These are phyloP conservation scores for Xerocomus nothofagi DNA, from an alignment of 1,284 basidiomycete genomes.

Conservation along the genomic window DNA sequence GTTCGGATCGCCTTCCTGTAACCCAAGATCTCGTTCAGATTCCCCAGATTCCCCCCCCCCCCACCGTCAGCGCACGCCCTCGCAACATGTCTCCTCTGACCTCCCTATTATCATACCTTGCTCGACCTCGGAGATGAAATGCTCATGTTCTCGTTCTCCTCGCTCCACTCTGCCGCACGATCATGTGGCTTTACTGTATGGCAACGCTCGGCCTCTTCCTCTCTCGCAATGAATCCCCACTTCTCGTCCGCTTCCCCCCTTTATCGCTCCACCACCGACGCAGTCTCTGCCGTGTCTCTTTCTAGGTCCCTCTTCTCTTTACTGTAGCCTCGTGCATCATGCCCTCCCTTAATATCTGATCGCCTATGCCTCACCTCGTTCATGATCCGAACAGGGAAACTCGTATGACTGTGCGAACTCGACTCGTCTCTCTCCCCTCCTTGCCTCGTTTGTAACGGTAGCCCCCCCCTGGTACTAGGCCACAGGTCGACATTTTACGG, in stretches of 20 bases:
- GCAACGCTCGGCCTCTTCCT: slow-evolving; percentile 23
- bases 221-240: slow-evolving; percentile 27
- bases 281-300: too few species aligned
- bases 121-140: slow-evolving; percentile 37
- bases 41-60: slow-evolving; percentile 16
- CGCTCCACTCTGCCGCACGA: slow-evolving; percentile 30
- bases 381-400: slow-evolving; percentile 31
- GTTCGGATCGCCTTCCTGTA: slow-evolving; percentile 7
- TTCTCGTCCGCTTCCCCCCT: neutral
- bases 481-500: slow-evolving; percentile 13
- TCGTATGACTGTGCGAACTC: slow-evolving; percentile 32
- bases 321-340: slow-evolving; percentile 32
- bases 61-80: slow-evolving; percentile 18
- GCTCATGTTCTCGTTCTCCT: slow-evolving; percentile 33
- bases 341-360: slow-evolving; percentile 35
- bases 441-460: slow-evolving; percentile 12
- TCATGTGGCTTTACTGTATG: slow-evolving; percentile 21
- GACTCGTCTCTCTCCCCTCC: slow-evolving; percentile 5
- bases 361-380: slow-evolving; percentile 33
- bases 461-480: slow-evolving; percentile 1
- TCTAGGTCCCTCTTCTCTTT: slow-evolving; percentile 11
- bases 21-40: slow-evolving; percentile 26
- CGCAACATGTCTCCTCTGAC: slow-evolving; percentile 22
- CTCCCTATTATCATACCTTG: slow-evolving; percentile 26
- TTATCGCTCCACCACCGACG: slow-evolving; percentile 15